Conservation (phyloP, 176 grass and related monocot species). For the Cymbopogon citratus region DNA sequence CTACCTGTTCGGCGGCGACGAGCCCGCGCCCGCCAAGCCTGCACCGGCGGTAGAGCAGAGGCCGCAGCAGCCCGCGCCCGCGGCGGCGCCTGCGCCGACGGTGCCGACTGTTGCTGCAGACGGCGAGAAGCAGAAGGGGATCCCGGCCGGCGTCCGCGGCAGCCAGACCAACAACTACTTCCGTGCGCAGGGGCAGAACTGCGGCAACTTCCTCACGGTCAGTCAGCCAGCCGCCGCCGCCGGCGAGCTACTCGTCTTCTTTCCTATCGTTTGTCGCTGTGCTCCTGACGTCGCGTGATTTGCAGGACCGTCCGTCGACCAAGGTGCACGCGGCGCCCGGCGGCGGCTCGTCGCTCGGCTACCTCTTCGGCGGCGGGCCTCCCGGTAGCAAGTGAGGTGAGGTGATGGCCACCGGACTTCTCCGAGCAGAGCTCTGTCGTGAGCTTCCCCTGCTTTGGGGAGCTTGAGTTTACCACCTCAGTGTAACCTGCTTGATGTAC, state of each 20-base stretch:
- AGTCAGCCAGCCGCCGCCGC: neutral
- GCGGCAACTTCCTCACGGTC: constrained; percentile 69
- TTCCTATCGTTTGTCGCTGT: neutral
- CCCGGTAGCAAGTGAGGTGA: neutral
- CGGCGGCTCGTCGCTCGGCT: constrained; percentile 51
- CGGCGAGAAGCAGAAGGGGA: constrained; percentile 25
- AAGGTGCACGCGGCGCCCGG: constrained; percentile 71
- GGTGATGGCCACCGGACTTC: neutral
- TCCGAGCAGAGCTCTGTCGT: neutral
- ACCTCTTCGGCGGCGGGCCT: constrained; percentile 48
- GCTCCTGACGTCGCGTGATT: neutral
- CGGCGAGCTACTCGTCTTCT: neutral
- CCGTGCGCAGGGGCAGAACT: constrained; percentile 61
- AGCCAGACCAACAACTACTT: constrained; percentile 58
- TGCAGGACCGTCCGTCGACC: constrained; percentile 59
- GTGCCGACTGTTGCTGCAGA: neutral
- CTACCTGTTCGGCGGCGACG: constrained; percentile 53
- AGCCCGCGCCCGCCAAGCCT: constrained; percentile 23
- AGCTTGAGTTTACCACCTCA: no score
- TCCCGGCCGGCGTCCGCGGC: constrained; percentile 44
- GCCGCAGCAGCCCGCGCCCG: neutral
- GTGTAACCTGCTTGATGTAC: no score
- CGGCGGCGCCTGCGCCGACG: neutral
- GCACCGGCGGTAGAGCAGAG: neutral
- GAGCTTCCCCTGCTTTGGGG: neutral